phyloP scores from a whole-genome alignment of 2,329 filamentous ascomycete species.

The Trichoderma sp. region DNA sequence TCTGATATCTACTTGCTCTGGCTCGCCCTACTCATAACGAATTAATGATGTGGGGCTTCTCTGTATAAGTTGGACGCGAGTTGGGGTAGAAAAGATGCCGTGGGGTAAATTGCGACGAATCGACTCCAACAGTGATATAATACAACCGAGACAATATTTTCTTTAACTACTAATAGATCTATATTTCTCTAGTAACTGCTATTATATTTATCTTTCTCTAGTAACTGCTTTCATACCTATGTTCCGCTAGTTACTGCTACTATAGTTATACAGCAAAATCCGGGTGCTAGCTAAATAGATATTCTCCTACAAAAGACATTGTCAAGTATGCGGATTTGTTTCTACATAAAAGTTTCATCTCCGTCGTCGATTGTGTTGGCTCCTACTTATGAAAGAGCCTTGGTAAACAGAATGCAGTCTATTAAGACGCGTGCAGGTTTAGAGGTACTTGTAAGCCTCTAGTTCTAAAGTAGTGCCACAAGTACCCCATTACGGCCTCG shows the following conservation, averaged over 20 bases:
- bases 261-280: no score
- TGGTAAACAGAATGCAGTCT: not conserved
- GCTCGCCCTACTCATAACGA: not conserved
- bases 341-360: not conserved
- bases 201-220: no score
- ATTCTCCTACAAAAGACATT: no score
- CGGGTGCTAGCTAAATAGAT: no score
- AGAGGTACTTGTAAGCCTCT: not conserved
- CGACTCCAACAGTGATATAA: not conserved
- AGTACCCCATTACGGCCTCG: not conserved
- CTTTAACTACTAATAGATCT: no score
- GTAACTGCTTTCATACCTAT: no score
- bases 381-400: not conserved
- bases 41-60: not conserved
- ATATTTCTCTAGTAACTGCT: no score
- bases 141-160: not conserved
- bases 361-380: not conserved
- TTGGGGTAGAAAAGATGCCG: conserved; percentile 2
- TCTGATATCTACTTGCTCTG: not conserved
- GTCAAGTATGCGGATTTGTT: no score
- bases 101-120: conserved; percentile 7
- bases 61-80: not conserved
- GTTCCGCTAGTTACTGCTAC: no score
- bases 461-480: not conserved
- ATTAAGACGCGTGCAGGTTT: not conserved